These are phyloP conservation scores for Silene noctiflora DNA, from an alignment of 179 eudicot species.

Conservation along the genomic window DNA sequence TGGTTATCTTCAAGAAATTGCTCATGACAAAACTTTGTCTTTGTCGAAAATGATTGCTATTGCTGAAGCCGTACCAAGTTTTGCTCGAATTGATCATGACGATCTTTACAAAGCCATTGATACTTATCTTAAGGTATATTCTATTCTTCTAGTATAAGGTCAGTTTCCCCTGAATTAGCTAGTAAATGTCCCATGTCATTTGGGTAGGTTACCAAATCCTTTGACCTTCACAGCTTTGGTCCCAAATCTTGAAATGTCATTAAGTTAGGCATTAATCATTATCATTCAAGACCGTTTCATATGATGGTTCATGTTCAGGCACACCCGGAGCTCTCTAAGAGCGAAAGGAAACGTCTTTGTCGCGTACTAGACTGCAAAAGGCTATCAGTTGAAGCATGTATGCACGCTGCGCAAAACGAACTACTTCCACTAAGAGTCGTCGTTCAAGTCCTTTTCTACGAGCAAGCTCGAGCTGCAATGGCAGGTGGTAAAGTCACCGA, in stretches of 20 bases:
- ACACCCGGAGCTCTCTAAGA: conserved; percentile 64
- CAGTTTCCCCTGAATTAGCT: too few relatives aligned
- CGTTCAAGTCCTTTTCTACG: conserved; percentile 91
- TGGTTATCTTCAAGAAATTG: conserved; percentile 65
- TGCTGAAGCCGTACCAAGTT: conserved; percentile 75
- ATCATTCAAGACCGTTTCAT: too few relatives aligned
- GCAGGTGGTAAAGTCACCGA: conserved; percentile 50
- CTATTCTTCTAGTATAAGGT: neutral
- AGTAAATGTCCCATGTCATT: conserved; percentile 9
- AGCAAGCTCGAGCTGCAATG: conserved; percentile 71
- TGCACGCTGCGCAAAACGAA: conserved; percentile 91
- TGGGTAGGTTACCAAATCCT: conserved; percentile 26
- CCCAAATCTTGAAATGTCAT: conserved; percentile 10
- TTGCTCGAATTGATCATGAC: conserved; percentile 78
- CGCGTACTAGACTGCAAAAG: conserved; percentile 76
- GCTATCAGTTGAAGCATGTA: conserved; percentile 65
- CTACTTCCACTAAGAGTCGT: conserved; percentile 73
- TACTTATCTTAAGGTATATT: conserved; percentile 71
- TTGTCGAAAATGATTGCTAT: conserved; percentile 59
- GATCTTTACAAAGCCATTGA: conserved; percentile 86
- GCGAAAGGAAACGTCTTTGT: conserved; percentile 78
- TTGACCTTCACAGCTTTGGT: conserved; percentile 17
- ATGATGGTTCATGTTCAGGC: conserved; percentile 38
- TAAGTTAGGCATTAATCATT: too few relatives aligned
- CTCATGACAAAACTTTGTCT: conserved; percentile 54